A percentile compares a stretch with the other conserved stretches of the same genome.
Evolutionary conservation across 164 flowering plant genomes (phyloP).

Genomic region (Santalum album): DNA sequence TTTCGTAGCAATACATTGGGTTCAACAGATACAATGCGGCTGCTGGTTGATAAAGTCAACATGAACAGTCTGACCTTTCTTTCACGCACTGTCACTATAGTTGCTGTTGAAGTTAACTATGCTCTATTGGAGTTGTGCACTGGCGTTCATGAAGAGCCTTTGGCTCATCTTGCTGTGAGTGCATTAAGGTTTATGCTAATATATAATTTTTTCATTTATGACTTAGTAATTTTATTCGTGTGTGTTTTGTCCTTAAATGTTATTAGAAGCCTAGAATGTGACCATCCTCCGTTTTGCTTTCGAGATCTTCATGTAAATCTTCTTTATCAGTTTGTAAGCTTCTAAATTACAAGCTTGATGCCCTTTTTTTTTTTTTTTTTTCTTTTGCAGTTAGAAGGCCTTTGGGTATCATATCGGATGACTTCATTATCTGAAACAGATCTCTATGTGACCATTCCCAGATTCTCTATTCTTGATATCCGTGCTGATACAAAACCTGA

Average conservation of each 20-base stretch:
- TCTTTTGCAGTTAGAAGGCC: constrained; percentile 78
- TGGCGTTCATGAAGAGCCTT: constrained; percentile 63
- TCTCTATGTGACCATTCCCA: constrained; percentile 85
- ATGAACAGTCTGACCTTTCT: constrained; percentile 64
- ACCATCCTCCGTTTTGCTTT: no score
- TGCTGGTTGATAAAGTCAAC: constrained; percentile 90
- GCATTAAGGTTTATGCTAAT: neutral
- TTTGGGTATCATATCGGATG: constrained; percentile 95
- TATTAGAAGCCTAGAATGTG: no score
- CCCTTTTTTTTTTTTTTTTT: constrained; percentile 1
- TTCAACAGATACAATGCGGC: constrained; percentile 62
- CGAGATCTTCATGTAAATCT: neutral
- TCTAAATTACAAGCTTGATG: neutral
- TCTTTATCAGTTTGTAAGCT: neutral
- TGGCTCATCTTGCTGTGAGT: constrained; percentile 86
- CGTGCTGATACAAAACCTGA: constrained; percentile 88
- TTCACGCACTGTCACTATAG: constrained; percentile 66
- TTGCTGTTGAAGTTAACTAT: constrained; percentile 66
- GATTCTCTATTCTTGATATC: constrained; percentile 65
- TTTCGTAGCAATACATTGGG: constrained; percentile 57
- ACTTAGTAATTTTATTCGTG: no score
- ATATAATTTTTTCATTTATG: no score
- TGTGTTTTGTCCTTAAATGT: no score
- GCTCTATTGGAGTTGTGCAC: constrained; percentile 81
- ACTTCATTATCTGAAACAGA: constrained; percentile 85